Base-by-base conservation (phyloP, 2,329 filamentous ascomycete genomes). In the Botryotinia calthae region DNA sequence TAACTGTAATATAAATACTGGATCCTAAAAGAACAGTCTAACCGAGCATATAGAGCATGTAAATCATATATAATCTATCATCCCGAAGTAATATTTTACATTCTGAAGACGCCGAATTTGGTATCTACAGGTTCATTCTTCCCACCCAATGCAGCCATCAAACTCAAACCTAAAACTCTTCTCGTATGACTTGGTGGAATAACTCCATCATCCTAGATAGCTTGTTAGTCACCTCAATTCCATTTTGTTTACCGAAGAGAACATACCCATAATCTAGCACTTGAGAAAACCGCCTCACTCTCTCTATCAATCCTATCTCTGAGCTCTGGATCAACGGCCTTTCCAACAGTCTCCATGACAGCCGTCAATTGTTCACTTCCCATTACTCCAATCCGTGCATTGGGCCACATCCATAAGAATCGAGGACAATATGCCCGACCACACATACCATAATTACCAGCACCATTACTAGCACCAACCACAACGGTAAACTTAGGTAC, bases 401-500 rank as follows among this genome's bases (percentile, higher is more conserved):
- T 97, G 58, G 96, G 96, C 96, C 96, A 99, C 87, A 95, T 97
- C 90, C 94, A 98, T 74, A 98, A 83, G 82, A 98, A 94, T 20
- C 94, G 87, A 0, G 95, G 95, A n/a, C 89, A 89, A 82, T 98
- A 99, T 2, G 96, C 95, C 68, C 96, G 88, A 34, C 96, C 96
- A 81, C 94, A 98, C 96, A 99, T 99, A 79, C 95, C 96, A 81
- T 99, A 99, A 82, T 98, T 99, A 6, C 96, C 96, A 12, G 95
- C 95, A 73, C 95, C 95, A 76, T 96, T 96, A 81, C 91, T 95
- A 44, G 92, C 93, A 37, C 96, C 96, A n/a, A 98, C 91, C 1
- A 99, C 93, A 25, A 99, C 93, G 0, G 96, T 99, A 80, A 98
- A 95, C 82, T 99, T 98, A 77, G 96, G 95, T 59, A 98, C 95